Conservation (phyloP, 495 filamentous ascomycete species). For the Massariosphaeria phaeospora region DNA sequence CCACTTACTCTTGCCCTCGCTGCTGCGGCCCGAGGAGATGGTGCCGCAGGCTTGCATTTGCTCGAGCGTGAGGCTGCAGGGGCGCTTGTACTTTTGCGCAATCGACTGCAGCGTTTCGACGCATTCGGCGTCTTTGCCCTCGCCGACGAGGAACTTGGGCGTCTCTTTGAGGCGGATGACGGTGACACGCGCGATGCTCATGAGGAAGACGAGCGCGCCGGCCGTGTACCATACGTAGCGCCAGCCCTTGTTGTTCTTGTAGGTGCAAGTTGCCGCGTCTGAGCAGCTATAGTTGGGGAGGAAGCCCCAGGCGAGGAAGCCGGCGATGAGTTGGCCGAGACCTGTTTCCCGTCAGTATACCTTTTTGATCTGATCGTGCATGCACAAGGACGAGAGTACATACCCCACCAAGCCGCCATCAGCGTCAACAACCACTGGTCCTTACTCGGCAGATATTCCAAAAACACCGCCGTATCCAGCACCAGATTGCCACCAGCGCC, state of each 20-base stretch:
- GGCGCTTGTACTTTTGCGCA: slow-evolving; percentile 58
- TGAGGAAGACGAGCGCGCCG: slow-evolving; percentile 61
- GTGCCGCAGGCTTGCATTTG: slow-evolving; percentile 52
- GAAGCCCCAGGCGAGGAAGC: slow-evolving; percentile 42
- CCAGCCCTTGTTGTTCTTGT: slow-evolving; percentile 36
- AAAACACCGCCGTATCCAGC: slow-evolving; percentile 59
- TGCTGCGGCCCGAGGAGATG: slow-evolving; percentile 37
- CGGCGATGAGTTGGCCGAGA: slow-evolving; percentile 40
- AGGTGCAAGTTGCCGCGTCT: slow-evolving; percentile 29
- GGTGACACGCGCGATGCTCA: slow-evolving; percentile 62
- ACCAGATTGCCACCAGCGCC: slow-evolving; percentile 64
- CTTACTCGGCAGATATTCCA: slow-evolving; percentile 49
- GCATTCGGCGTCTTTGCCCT: slow-evolving; percentile 58
- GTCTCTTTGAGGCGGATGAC: slow-evolving; percentile 65
- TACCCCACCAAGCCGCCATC: slow-evolving; percentile 51
- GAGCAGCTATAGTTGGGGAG: slow-evolving; percentile 38
- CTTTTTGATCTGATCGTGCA: too few species aligned
- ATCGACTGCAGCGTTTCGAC: slow-evolving; percentile 57
- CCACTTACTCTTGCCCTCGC: slow-evolving; percentile 37
- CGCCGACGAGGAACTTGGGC: slow-evolving; percentile 64
- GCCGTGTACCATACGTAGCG: slow-evolving; percentile 44
- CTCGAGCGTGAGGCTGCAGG: slow-evolving; percentile 59
- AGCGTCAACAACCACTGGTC: slow-evolving; percentile 48
- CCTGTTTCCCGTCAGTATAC: too few species aligned
- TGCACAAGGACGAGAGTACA: background rate